Conservation (phyloP, 257 asterid species). For the Parsonsia alboflavescens region DNA sequence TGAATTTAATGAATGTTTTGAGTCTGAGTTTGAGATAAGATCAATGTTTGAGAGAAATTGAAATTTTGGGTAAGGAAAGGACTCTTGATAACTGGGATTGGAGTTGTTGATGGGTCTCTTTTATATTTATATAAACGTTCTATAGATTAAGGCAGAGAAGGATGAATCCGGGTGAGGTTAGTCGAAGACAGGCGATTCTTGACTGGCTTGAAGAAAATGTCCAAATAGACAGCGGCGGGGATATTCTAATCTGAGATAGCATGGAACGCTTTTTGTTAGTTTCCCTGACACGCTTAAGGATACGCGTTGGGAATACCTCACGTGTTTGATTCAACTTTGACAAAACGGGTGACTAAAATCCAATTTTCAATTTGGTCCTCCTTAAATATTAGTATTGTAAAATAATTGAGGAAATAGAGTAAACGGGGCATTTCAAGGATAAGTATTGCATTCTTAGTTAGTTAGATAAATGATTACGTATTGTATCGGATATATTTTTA, state of each 20-base stretch:
- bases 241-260: neutral
- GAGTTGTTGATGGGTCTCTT: slow-evolving; percentile 3
- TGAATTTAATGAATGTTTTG: neutral
- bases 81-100: neutral
- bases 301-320: slow-evolving; percentile 1
- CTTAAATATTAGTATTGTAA: too few relatives aligned
- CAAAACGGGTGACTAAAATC: too few relatives aligned
- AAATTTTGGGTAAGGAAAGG: neutral
- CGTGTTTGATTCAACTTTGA: slow-evolving; percentile 9
- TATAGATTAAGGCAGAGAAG: too few relatives aligned
- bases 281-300: slow-evolving; percentile 16
- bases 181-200: neutral
- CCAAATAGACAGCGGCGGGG: slow-evolving; percentile 3
- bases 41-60: too few relatives aligned
- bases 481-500: too few relatives aligned
- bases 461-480: too few relatives aligned
- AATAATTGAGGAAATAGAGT: too few relatives aligned
- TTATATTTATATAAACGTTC: slow-evolving; percentile 1
- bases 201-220: neutral
- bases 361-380: neutral
- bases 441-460: too few relatives aligned
- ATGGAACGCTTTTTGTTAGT: too few relatives aligned
- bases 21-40: too few relatives aligned
- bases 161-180: neutral
- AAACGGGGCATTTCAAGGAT: too few relatives aligned